These are phyloP conservation scores for Fusarium sp. DNA, from an alignment of 2,329 filamentous ascomycete genomes.

Conservation along the genomic window DNA sequence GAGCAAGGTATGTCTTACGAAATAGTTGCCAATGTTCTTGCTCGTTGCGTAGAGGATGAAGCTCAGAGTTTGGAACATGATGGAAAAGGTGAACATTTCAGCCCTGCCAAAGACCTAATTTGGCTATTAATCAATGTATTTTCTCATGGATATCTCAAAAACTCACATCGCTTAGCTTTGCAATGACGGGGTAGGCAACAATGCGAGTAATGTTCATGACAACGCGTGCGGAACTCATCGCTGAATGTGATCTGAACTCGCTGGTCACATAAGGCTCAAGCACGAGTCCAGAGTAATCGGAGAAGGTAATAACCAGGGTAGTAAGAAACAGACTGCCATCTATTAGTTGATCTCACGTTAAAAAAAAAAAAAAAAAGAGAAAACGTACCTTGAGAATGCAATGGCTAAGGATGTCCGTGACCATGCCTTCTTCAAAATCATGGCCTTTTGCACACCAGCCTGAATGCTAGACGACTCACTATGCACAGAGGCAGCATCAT, in stretches of 20 bases:
- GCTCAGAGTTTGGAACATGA: neutral
- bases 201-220: neutral
- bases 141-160: neutral
- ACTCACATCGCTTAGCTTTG: neutral
- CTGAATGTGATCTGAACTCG: neutral
- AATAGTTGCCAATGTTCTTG: neutral
- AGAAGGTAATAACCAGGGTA: neutral
- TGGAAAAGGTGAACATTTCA: neutral
- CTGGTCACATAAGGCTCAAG: neutral
- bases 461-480: neutral
- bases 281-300: neutral
- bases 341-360: neutral
- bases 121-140: rapidly evolving
- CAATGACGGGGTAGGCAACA: neutral
- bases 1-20: neutral
- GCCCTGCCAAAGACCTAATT: neutral
- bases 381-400: neutral
- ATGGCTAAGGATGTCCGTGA: neutral
- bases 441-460: neutral
- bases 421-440: neutral
- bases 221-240: neutral
- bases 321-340: neutral
- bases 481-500: neutral
- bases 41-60: neutral
- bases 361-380: neutral